Evolutionary conservation across 169 alveolate species (phyloP), one percentile per base, ranked within the genome.

Genomic region (Theileria annulata): DNA sequence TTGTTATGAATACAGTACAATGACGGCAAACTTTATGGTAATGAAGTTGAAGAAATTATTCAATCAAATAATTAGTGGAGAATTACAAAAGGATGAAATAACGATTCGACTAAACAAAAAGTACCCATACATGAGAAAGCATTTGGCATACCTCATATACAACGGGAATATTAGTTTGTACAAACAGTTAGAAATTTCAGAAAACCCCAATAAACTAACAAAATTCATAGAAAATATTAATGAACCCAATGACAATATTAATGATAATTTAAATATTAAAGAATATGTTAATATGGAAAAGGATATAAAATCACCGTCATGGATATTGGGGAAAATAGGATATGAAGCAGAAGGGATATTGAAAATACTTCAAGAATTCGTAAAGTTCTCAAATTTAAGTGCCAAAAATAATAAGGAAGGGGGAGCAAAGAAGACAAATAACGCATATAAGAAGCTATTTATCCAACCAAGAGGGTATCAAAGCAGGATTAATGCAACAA

Each of bases 61-160:
- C 71, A 37, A 49, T 31, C 71, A 70, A 35, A 31, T 79, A 60
- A 23, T 71, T 2, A 58, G 56, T 35, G 81, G 68, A 9, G 75
- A 49, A 19, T 3, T 33, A 2, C 42, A 62, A 31, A 77, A 71
- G 47, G 72, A 42, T 15, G 73, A 15, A 17, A 9, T 19, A 13
- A 23, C 47, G 5, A 28, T 6, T 15, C 60, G 25, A 8, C 12
- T 42, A 28, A 31, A 17, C 28, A 17, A 37, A 19, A 59, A 58
- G 51, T 79, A 71, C 69, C 87, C 87, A 3, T 79, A 70, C 80
- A 8, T 79, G 63, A 70, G 82, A 30, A 70, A 63, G 21, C 87
- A 71, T 49, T n/a, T 79, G 37, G 75, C 75, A 19, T 79, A 79
- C 75, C 37, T 79, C 25, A 21, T 71, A 28, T 60, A 49, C 69